These are phyloP conservation scores for Phytophthora litchii DNA, from an alignment of 352 stramenopile species.

Conservation along the genomic window DNA sequence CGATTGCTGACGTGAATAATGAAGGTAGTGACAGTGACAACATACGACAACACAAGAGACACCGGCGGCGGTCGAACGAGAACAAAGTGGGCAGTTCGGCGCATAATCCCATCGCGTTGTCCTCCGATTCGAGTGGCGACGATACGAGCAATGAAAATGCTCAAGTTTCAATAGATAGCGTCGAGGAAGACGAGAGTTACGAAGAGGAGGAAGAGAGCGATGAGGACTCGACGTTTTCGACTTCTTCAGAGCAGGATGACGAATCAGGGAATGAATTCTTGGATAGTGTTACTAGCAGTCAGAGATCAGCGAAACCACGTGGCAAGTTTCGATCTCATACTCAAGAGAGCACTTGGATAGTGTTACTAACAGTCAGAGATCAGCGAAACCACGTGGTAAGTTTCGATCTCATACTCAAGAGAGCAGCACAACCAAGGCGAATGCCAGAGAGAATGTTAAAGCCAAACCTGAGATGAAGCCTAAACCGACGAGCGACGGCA, in stretches of 20 bases:
- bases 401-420: background rate
- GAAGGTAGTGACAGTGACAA: conserved; percentile 10
- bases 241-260: conserved; percentile 19
- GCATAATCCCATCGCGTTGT: conserved; percentile 31
- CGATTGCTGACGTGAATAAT: conserved; percentile 2
- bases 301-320: conserved; percentile 3
- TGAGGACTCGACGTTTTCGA: conserved; percentile 10
- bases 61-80: conserved; percentile 7
- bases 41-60: conserved; percentile 12
- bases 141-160: conserved; percentile 5
- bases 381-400: conserved; percentile 8
- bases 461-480: background rate
- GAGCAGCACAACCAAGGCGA: conserved; percentile 14
- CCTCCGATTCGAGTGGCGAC: conserved; percentile 28
- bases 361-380: conserved; percentile 2
- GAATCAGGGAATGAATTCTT: conserved; percentile 19
- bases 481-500: background rate
- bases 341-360: conserved; percentile 10
- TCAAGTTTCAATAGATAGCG: conserved; percentile 4
- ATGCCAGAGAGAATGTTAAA: background rate
- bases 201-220: conserved; percentile 33
- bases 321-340: conserved; percentile 1
- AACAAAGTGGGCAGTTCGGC: conserved; percentile 15
- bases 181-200: conserved; percentile 28
- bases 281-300: conserved; percentile 3